Conservation (phyloP, 139 green algal species). For the Raphidocelis subcapitata region DNA sequence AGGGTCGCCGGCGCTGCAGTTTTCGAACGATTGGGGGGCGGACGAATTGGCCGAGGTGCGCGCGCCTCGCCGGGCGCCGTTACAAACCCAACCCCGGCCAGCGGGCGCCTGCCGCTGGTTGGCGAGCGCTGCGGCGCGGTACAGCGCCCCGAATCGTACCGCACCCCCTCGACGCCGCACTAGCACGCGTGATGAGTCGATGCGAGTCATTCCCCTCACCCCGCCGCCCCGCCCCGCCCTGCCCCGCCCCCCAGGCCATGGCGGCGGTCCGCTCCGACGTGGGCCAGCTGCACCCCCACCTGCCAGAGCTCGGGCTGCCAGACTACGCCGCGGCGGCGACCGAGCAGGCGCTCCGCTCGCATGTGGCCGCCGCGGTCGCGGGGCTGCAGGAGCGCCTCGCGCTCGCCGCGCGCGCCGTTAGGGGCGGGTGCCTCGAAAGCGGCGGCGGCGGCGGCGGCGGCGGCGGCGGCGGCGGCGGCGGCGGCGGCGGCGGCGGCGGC, state of each 20-base stretch:
- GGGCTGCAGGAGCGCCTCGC: constrained; percentile 34
- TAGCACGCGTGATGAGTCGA: too few relatives aligned
- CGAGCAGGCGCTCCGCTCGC: constrained; percentile 48
- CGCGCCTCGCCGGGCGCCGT: too few relatives aligned
- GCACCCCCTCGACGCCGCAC: too few relatives aligned
- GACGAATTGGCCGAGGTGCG: constrained; percentile 37
- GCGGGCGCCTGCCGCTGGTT: not conserved
- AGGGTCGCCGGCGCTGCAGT: constrained; percentile 7
- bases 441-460: not conserved
- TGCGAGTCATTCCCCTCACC: too few relatives aligned
- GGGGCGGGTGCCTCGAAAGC: not conserved
- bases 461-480: not conserved
- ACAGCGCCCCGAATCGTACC: too few relatives aligned
- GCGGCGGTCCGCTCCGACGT: constrained; percentile 62
- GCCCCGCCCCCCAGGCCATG: constrained; percentile 40
- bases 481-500: not conserved
- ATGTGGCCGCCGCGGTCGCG: constrained; percentile 61
- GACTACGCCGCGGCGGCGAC: constrained; percentile 46
- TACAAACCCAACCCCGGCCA: too few relatives aligned
- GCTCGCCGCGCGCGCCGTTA: constrained; percentile 9
- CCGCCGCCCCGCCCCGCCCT: not conserved
- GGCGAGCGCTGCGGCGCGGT: too few relatives aligned
- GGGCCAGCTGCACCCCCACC: constrained; percentile 49
- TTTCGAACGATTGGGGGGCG: constrained; percentile 62
- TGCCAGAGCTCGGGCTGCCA: constrained; percentile 66